Evolutionary conservation across 257 asterid species (phyloP).

Genomic region (Solanum chmielewskii): DNA sequence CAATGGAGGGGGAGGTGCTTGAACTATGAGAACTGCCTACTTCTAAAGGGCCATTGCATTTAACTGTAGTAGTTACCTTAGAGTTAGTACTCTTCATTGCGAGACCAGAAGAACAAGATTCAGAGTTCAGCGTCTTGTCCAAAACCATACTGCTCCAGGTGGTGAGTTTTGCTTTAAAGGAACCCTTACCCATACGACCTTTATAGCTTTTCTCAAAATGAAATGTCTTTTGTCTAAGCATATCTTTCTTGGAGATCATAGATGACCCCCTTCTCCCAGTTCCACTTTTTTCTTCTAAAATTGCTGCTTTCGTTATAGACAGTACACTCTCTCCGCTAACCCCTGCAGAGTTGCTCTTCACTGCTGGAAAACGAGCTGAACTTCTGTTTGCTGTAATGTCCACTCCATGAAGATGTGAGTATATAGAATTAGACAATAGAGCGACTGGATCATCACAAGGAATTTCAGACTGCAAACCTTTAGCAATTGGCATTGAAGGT

Average conservation of each 20-base stretch:
- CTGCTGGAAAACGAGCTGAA: constrained; percentile 19
- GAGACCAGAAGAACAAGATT: constrained; percentile 27
- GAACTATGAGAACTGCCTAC: constrained; percentile 15
- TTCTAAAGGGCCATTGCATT: constrained; percentile 4
- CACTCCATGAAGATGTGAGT: constrained; percentile 4
- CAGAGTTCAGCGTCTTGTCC: constrained; percentile 39
- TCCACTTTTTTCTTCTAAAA: constrained; percentile 29
- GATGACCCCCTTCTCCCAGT: constrained; percentile 28
- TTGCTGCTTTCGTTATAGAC: constrained; percentile 6
- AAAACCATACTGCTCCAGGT: constrained; percentile 63
- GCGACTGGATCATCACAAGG: constrained; percentile 7
- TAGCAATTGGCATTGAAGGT: constrained; percentile 2
- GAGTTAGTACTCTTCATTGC: constrained; percentile 28
- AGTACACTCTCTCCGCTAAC: constrained; percentile 11
- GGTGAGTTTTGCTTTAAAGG: constrained; percentile 57
- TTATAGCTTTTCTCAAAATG: constrained; percentile 56
- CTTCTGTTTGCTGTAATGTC: constrained; percentile 13
- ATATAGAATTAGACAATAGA: constrained; percentile 6
- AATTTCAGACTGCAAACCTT: constrained; percentile 16
- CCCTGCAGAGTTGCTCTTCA: constrained; percentile 18
- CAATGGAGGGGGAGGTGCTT: constrained; percentile 10
- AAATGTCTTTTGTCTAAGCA: constrained; percentile 56
- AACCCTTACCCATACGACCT: constrained; percentile 54
- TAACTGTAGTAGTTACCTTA: constrained; percentile 18
- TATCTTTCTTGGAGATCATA: constrained; percentile 38